Evolutionary conservation across 1,139 yeast genomes (phyloP).

Genomic region (Wickerhamomyces sp.): DNA sequence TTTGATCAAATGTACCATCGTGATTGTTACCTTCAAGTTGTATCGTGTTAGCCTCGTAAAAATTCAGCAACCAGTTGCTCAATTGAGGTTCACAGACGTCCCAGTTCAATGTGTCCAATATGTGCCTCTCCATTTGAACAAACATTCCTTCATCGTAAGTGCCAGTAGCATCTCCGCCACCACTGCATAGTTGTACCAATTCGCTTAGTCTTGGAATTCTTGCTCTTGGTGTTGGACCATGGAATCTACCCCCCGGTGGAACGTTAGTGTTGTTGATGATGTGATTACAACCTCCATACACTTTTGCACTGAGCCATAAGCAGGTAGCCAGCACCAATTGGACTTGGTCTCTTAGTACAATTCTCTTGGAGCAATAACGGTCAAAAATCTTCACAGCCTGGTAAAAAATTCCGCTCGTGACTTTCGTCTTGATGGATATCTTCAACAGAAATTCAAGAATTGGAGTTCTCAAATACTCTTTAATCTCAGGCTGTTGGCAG

Average conservation of each 20-base stretch:
- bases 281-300: slow-evolving; percentile 68
- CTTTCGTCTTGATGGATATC: slow-evolving; percentile 52
- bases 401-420: slow-evolving; percentile 54
- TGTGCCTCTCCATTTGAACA: slow-evolving; percentile 49
- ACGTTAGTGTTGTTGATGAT: slow-evolving; percentile 45
- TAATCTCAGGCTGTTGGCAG: slow-evolving; percentile 60
- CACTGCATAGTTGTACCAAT: slow-evolving; percentile 54
- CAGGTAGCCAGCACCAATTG: slow-evolving; percentile 63
- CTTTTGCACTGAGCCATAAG: slow-evolving; percentile 59
- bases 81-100: slow-evolving; percentile 52
- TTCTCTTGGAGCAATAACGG: slow-evolving; percentile 60
- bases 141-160: slow-evolving; percentile 60
- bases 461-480: slow-evolving; percentile 41
- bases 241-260: slow-evolving; percentile 52
- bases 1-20: slow-evolving; percentile 11
- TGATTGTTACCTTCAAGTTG: slow-evolving; percentile 32
- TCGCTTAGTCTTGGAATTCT: slow-evolving; percentile 61
- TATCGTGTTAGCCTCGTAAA: slow-evolving; percentile 34
- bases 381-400: slow-evolving; percentile 57
- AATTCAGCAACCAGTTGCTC: slow-evolving; percentile 44
- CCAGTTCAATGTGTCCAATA: slow-evolving; percentile 59
- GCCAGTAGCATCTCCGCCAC: slow-evolving; percentile 18
- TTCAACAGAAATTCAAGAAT: slow-evolving; percentile 55
- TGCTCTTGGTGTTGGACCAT: slow-evolving; percentile 63
- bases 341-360: slow-evolving; percentile 55